Evolutionary conservation across 495 filamentous ascomycete species (phyloP).

Genomic region (Xylaria sp.): DNA sequence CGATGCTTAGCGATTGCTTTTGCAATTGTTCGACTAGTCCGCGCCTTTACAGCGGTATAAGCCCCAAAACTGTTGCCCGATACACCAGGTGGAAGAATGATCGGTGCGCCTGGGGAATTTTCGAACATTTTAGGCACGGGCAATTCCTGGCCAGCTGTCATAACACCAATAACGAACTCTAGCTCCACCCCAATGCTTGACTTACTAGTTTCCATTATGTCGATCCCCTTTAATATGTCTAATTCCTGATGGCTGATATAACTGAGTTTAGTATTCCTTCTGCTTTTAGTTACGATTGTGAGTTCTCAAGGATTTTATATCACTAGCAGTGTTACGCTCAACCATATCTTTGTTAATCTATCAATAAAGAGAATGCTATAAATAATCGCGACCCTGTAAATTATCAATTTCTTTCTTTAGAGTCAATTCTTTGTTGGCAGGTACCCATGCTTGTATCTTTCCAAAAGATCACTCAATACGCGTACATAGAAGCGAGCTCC

Average conservation of each 20-base stretch:
- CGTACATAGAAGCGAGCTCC: not conserved
- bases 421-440: not conserved
- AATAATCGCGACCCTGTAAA: not conserved
- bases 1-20: not conserved
- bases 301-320: not conserved
- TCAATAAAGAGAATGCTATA: not conserved
- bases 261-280: not conserved
- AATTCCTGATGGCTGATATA: no score
- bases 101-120: not conserved
- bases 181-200: constrained; percentile 35
- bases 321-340: not conserved
- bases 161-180: constrained; percentile 26
- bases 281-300: not conserved
- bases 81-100: not conserved
- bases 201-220: constrained; percentile 9
- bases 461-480: not conserved
- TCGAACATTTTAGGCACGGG: not conserved
- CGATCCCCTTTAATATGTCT: not conserved
- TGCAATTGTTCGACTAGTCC: not conserved
- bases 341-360: not conserved
- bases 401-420: not conserved
- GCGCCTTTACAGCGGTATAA: no score
- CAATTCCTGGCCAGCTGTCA: not conserved
- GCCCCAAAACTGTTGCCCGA: not conserved
- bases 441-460: not conserved